Conservation (phyloP, 2,329 filamentous ascomycete genomes). For the Didymella glomerata region DNA sequence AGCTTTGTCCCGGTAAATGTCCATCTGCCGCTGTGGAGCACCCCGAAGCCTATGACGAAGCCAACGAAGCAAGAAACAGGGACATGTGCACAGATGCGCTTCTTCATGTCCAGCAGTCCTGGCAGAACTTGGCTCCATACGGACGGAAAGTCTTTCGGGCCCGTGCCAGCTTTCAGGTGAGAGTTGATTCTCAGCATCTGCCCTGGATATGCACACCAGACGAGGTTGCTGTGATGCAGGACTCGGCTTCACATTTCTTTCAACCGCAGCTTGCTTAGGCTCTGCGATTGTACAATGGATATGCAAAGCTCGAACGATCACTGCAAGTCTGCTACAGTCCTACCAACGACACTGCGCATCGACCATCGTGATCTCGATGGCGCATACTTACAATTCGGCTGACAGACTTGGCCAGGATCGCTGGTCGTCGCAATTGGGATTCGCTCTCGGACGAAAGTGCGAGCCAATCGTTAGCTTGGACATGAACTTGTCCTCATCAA, state of each 20-base stretch:
- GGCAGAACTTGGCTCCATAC: neutral
- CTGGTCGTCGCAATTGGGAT: neutral
- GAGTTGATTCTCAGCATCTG: neutral
- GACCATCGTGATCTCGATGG: too few species aligned
- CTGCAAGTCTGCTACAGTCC: neutral
- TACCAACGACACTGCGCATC: neutral
- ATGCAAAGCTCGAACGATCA: neutral
- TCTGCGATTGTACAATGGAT: neutral
- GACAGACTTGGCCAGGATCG: too few species aligned
- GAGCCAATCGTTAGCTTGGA: conserved; percentile 4
- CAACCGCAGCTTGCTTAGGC: neutral
- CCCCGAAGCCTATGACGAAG: neutral
- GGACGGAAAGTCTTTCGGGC: neutral
- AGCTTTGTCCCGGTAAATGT: neutral
- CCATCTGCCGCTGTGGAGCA: conserved; percentile 4
- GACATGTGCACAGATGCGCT: neutral
- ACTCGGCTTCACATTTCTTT: neutral
- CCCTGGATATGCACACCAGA: neutral
- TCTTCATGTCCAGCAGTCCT: neutral
- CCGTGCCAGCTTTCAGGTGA: neutral
- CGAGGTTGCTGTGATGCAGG: neutral
- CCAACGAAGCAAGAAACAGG: neutral
- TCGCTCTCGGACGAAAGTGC: conserved; percentile 1
- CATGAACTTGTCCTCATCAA: neutral
- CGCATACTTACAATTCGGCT: neutral